Evolutionary conservation across 2,329 filamentous ascomycete species (phyloP), one percentile per base, ranked within the genome.

Genomic region (Neonectria hederae): DNA sequence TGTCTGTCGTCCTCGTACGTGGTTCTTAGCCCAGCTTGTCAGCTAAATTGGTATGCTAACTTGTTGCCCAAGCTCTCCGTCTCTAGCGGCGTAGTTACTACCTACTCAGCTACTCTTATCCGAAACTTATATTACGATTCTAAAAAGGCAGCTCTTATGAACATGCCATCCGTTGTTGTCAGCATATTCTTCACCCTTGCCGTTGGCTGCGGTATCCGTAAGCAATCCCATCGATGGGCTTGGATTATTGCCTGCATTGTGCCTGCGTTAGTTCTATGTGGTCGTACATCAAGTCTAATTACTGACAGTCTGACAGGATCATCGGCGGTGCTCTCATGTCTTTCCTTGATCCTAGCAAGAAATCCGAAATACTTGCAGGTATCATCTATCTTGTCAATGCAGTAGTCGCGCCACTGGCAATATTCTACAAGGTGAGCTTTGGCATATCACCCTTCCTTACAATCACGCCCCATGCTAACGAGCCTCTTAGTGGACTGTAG

Each of bases 41-140:
- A 0, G 6, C 8, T 40, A 30, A n/a, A 26, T 6, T 2, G 38
- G 11, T 6, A 19, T 40, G 11, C 51, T 55, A 28, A 62, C 28
- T n/a, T 53, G 19, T 63, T 54, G 8, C 45, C 17, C 65, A 73
- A 72, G 76, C 74, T 84, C 30, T 85, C 83, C 6, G 81, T 85
- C n/a, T 84, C 83, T 0, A 82, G 80, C 60, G 85, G 85, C 49
- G 83, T 87, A 38, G 78, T 87, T 52, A 85, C 83, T 1, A 85
- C 82, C 1, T 88, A 87, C 73, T 87, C 85, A 2, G 76, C 85
- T 2, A 87, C 84, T 5, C 75, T 87, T 11, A 86, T 87, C 62
- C 76, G 75, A 28, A 80, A 79, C 60, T 77, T 87, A 38, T 81
- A 82, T 13, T 86, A 83, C 65, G 72, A 72, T 4, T 71, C 82